phyloP scores from a whole-genome alignment of 2,329 filamentous ascomycete genomes.

The Diaporthe citri region DNA sequence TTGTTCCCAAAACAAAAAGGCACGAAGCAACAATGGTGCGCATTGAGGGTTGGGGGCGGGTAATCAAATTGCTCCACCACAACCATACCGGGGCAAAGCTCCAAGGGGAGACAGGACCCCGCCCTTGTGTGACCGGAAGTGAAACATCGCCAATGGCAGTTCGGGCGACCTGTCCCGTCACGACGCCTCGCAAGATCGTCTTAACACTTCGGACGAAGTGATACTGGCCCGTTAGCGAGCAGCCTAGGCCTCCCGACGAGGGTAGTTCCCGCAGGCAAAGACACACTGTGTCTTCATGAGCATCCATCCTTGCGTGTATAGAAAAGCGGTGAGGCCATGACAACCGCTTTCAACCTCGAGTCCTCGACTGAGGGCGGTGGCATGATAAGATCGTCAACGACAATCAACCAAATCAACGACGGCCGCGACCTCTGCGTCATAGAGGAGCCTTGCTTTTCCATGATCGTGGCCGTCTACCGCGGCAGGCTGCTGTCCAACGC shows the following conservation, averaged over 20 bases:
- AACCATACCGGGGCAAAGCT: constrained; percentile 26
- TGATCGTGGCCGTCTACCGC: background rate
- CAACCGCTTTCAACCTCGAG: background rate
- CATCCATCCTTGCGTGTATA: background rate
- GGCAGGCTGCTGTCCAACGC: constrained; percentile 10
- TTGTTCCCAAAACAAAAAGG: constrained; percentile 14
- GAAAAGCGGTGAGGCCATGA: background rate
- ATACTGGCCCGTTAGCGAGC: constrained; percentile 28
- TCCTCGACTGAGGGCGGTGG: background rate
- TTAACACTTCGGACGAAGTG: constrained; percentile 33
- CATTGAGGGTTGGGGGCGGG: constrained; percentile 16
- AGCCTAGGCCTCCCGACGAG: constrained; percentile 10
- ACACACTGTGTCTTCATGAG: constrained; percentile 18
- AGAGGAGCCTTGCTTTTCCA: constrained; percentile 5
- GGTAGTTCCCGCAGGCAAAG: background rate
- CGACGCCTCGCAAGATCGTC: constrained; percentile 29
- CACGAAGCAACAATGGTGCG: background rate
- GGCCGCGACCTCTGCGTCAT: background rate
- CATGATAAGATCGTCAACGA: constrained; percentile 1
- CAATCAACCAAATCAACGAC: background rate
- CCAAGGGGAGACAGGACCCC: constrained; percentile 33
- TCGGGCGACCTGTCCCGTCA: constrained; percentile 32
- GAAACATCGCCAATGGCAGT: constrained; percentile 40
- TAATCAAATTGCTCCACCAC: constrained; percentile 21
- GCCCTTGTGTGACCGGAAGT: constrained; percentile 39